These are phyloP conservation scores for Candida xiaguanensis DNA, from an alignment of 805 yeast genomes.

Conservation along the genomic window DNA sequence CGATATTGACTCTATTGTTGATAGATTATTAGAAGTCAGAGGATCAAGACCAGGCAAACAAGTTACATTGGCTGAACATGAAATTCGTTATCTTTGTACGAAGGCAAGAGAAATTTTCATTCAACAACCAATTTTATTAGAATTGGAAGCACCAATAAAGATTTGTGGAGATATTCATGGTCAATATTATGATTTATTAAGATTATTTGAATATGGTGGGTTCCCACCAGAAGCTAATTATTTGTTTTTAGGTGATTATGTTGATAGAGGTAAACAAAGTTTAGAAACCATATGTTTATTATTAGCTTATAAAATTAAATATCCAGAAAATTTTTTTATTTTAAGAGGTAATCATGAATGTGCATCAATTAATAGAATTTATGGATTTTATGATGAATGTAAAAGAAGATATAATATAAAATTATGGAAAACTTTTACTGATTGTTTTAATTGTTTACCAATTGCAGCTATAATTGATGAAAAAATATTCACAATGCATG, in stretches of 20 bases:
- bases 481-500: conserved; percentile 98
- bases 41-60: conserved; percentile 98
- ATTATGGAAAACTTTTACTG: conserved; percentile 98
- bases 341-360: conserved; percentile 98
- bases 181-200: conserved; percentile 91
- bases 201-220: conserved; percentile 97
- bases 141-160: conserved; percentile 95
- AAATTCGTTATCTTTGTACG: conserved; percentile 92
- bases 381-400: conserved; percentile 98
- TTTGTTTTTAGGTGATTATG: conserved; percentile 93
- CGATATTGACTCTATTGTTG: conserved; percentile 95
- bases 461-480: conserved; percentile 98
- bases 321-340: conserved; percentile 96
- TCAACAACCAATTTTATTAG: conserved; percentile 93
- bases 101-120: conserved; percentile 97
- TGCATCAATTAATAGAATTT: conserved; percentile 95
- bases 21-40: conserved; percentile 93
- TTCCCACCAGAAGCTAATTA: conserved; percentile 99
- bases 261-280: conserved; percentile 97
- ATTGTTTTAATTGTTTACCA: conserved; percentile 97
- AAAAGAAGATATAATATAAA: conserved; percentile 97
- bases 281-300: conserved; percentile 91
- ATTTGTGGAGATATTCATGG: conserved; percentile 99
- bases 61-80: conserved; percentile 89
- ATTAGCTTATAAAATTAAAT: conserved; percentile 94